phyloP scores from a whole-genome alignment of 768 basidiomycete genomes.

The Macrolepiota albuminosa region DNA sequence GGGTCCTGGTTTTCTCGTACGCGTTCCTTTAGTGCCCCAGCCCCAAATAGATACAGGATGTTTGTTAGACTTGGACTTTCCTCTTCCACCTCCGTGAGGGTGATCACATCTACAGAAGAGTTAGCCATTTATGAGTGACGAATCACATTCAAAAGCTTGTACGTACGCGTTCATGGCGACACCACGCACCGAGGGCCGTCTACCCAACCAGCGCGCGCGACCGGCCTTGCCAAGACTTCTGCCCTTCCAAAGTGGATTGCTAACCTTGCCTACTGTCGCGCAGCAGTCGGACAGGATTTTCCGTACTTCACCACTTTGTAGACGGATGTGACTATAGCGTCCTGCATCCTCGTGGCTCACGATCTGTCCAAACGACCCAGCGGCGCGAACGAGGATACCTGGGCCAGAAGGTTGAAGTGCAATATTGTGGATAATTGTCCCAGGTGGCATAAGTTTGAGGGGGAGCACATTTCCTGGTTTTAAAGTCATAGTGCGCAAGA shows the following conservation, averaged over 20 bases:
- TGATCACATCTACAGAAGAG: constrained; percentile 62
- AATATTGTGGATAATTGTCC: constrained; percentile 84
- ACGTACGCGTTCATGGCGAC: constrained; percentile 95
- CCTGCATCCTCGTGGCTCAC: constrained; percentile 70
- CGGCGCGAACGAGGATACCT: constrained; percentile 82
- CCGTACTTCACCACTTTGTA: constrained; percentile 92
- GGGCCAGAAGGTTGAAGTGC: constrained; percentile 71
- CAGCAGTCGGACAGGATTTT: constrained; percentile 75
- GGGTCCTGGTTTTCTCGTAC: constrained; percentile 90
- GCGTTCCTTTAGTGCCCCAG: constrained; percentile 87
- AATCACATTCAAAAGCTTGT: constrained; percentile 5
- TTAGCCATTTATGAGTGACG: neutral
- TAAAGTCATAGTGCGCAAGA: constrained; percentile 78
- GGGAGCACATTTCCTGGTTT: constrained; percentile 93
- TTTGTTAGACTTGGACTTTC: constrained; percentile 95
- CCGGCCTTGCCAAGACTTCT: constrained; percentile 90
- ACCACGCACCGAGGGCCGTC: constrained; percentile 84
- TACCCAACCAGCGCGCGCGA: constrained; percentile 79
- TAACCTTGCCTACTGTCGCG: constrained; percentile 89
- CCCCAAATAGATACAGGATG: constrained; percentile 91
- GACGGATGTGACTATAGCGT: constrained; percentile 74
- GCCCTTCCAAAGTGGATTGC: constrained; percentile 87
- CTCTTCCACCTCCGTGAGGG: constrained; percentile 97
- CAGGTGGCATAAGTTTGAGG: constrained; percentile 86
- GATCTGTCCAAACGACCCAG: constrained; percentile 82